phyloP scores from a whole-genome alignment of 2,329 filamentous ascomycete species.

The Neonectria neomacrospora region DNA sequence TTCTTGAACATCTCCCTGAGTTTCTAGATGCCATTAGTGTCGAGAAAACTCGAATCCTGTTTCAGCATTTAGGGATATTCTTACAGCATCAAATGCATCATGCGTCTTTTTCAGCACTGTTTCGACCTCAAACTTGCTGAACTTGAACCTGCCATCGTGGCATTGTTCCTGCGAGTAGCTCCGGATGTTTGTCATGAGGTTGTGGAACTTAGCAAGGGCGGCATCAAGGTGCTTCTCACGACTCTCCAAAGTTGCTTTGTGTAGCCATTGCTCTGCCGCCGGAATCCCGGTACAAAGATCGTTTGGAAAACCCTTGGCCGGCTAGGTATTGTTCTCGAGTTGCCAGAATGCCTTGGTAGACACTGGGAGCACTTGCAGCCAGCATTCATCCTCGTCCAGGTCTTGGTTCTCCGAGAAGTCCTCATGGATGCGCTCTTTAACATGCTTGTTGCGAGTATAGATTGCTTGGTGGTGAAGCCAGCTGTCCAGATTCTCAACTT shows the following conservation, averaged over 20 bases:
- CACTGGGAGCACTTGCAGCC: constrained; percentile 21
- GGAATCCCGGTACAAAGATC: constrained; percentile 19
- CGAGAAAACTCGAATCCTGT: too few species aligned
- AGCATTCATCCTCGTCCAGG: background rate
- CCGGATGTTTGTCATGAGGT: constrained; percentile 4
- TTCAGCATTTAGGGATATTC: background rate
- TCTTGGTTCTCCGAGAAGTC: background rate
- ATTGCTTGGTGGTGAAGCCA: constrained; percentile 18
- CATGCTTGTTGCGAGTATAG: constrained; percentile 10
- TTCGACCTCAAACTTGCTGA: constrained; percentile 2
- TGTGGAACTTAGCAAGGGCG: background rate
- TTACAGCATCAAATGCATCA: background rate
- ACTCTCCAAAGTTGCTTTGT: background rate
- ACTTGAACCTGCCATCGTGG: background rate
- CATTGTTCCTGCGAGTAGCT: constrained; percentile 13
- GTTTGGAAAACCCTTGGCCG: background rate
- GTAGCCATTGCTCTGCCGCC: constrained; percentile 19
- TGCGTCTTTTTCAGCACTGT: constrained; percentile 1
- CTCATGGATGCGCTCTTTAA: background rate
- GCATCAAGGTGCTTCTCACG: constrained; percentile 29
- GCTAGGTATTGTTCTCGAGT: background rate
- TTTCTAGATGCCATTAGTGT: background rate
- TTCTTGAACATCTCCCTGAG: background rate
- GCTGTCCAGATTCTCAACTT: background rate
- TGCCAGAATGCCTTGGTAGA: constrained; percentile 27